Evolutionary conservation across 257 asterid species (phyloP), one percentile per base, ranked within the genome.

Genomic region (Nicotiana sylvestris): DNA sequence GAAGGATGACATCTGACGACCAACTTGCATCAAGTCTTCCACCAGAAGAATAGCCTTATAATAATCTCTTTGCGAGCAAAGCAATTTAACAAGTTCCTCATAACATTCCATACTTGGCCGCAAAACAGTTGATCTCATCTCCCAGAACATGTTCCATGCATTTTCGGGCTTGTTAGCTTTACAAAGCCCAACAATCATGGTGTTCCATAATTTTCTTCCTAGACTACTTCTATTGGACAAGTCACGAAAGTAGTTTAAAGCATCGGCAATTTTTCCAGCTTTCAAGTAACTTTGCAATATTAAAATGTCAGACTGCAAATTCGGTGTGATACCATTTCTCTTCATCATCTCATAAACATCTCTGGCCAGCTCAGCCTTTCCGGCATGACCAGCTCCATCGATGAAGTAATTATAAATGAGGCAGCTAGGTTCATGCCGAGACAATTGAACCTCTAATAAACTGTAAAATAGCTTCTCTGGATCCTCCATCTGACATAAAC

Each of bases 331-430:
- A 61, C 91, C 93, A 82, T 64, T 80, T 58, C 82, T 84, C 76
- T 16, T 81, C 97, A 96, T 93, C 87, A 87, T 88, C 82, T 85
- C 86, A 76, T 93, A 91, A 32, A 90, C 92, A 81, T 85, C 88
- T 82, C 46, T 78, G 64, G 98, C 96, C 80, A 92, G 85, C 27
- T 90, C 92, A 69, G 91, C 91, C 82, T 84, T 93, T 80, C 83
- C 82, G 3, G 98, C 97, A 84, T 84, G 92, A 66, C 97, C 97
- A 51, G 98, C 98, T 68, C 95, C 99, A 83, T 87, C 94, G 80
- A 96, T 92, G 91, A 96, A 96, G 82, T 46, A 70, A 80, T 88
- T 83, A 87, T 82, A 94, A 82, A 81, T 58, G 27, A 1, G 7
- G 82, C 78, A 12, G 11, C 74, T 35, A 27, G 93, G 70, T 15